A percentile compares a stretch with the other conserved stretches of the same genome.
phyloP scores from a whole-genome alignment of 805 yeast species.

The Wickerhamiella domercqiae region DNA sequence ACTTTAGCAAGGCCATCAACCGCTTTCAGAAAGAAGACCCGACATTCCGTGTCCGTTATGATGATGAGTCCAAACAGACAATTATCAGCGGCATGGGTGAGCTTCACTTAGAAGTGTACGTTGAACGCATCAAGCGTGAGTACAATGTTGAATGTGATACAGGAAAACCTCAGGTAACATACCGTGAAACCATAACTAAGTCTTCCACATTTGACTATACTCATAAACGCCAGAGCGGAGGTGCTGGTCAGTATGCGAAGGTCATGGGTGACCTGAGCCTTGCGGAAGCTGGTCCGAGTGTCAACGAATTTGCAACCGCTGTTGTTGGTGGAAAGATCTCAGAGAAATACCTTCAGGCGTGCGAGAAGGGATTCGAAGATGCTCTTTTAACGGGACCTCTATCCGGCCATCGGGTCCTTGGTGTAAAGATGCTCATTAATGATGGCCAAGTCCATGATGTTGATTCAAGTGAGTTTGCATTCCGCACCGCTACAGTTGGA shows the following conservation, averaged over 20 bases:
- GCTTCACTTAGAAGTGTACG: conserved; percentile 90
- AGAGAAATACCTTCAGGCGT: conserved; percentile 85
- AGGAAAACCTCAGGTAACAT: conserved; percentile 96
- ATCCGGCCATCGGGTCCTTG: conserved; percentile 85
- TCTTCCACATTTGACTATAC: conserved; percentile 76
- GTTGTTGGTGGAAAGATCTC: conserved; percentile 96
- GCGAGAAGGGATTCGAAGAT: conserved; percentile 91
- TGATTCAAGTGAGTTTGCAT: conserved; percentile 91
- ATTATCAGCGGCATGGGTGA: conserved; percentile 97
- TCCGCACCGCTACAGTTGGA: conserved; percentile 78
- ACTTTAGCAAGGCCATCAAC: conserved; percentile 92
- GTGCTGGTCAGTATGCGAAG: conserved; percentile 98
- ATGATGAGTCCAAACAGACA: conserved; percentile 84
- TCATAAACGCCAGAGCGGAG: conserved; percentile 97
- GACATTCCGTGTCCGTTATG: conserved; percentile 85
- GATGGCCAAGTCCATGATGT: conserved; percentile 98
- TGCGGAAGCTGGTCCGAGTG: conserved; percentile 26
- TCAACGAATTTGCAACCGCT: conserved; percentile 63
- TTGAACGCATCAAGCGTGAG: conserved; percentile 96
- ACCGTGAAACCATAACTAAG: conserved; percentile 76
- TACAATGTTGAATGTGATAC: conserved; percentile 89
- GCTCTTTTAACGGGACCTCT: conserved; percentile 92
- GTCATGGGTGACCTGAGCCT: conserved; percentile 73
- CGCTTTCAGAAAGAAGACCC: conserved; percentile 99
- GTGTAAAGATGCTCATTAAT: conserved; percentile 81